A percentile compares a stretch with the other conserved stretches of the same genome.
Conservation (phyloP, 768 basidiomycete genomes). For the Amanita subjunquillea region DNA sequence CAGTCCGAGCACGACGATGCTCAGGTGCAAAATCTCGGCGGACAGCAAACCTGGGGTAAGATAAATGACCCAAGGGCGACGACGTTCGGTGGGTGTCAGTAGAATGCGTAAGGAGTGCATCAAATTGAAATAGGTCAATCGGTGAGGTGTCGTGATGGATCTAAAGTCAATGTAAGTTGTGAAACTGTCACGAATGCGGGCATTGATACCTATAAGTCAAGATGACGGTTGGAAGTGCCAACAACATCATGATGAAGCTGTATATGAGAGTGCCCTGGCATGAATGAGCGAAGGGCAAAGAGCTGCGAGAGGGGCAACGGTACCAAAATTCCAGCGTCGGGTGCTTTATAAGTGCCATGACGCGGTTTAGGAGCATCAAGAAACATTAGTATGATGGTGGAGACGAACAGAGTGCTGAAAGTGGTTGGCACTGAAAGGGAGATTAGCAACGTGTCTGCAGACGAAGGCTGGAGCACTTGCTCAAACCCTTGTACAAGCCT, state of each 20-base stretch:
- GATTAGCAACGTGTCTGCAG: neutral
- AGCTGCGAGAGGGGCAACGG: neutral
- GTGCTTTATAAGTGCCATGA: slow-evolving; percentile 57
- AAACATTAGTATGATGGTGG: slow-evolving; percentile 45
- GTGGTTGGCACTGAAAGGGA: slow-evolving; percentile 28
- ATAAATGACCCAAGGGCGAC: slow-evolving; percentile 72
- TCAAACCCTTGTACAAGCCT: slow-evolving; percentile 77
- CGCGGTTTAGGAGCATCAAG: slow-evolving; percentile 48
- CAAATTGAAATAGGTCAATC: slow-evolving; percentile 52
- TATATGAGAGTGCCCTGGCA: slow-evolving; percentile 50
- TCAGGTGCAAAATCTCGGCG: slow-evolving; percentile 39
- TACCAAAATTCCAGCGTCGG: slow-evolving; percentile 45
- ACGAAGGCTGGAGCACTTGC: slow-evolving; percentile 17
- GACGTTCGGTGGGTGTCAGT: slow-evolving; percentile 73
- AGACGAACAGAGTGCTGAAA: slow-evolving; percentile 42
- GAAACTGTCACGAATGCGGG: slow-evolving; percentile 11
- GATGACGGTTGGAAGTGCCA: slow-evolving; percentile 60
- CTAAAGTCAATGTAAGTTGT: slow-evolving; percentile 24
- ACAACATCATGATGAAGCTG: slow-evolving; percentile 52
- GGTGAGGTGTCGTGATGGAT: slow-evolving; percentile 76
- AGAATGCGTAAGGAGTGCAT: slow-evolving; percentile 55
- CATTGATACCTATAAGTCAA: slow-evolving; percentile 60
- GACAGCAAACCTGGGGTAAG: slow-evolving; percentile 67
- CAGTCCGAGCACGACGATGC: slow-evolving; percentile 35
- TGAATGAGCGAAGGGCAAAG: neutral